Evolutionary conservation across 2,329 filamentous ascomycete genomes (phyloP).

Genomic region (Aureobasidium sp.): DNA sequence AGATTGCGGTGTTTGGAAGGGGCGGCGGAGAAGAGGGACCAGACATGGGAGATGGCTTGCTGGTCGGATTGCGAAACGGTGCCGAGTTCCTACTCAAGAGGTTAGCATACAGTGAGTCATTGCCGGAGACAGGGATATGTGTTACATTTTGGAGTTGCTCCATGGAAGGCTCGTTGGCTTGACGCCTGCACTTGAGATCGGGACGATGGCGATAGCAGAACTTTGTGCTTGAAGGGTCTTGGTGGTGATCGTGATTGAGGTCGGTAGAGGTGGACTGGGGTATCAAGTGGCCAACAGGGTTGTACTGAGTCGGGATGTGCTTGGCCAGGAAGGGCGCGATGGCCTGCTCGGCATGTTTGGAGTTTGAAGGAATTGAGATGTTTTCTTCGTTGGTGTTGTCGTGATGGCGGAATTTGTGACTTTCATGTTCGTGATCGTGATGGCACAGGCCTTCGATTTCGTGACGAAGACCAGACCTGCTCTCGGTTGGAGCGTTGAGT

Average conservation of each 20-base stretch:
- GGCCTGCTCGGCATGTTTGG: conserved; percentile 64
- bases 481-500: neutral
- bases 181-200: conserved; percentile 85
- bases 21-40: conserved; percentile 94
- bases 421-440: conserved; percentile 27
- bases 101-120: neutral
- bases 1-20: conserved; percentile 89
- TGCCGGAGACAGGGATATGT: neutral
- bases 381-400: conserved; percentile 21
- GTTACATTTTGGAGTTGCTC: conserved; percentile 77
- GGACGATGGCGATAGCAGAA: conserved; percentile 95
- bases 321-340: conserved; percentile 82
- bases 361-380: conserved; percentile 35
- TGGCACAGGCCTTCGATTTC: conserved; percentile 21
- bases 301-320: conserved; percentile 85
- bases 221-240: conserved; percentile 49
- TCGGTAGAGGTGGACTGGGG: conserved; percentile 16
- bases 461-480: conserved; percentile 1
- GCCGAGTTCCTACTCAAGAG: conserved; percentile 59
- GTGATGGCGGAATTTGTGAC: conserved; percentile 14
- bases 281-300: conserved; percentile 53
- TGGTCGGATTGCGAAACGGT: conserved; percentile 76
- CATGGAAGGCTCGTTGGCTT: conserved; percentile 94
- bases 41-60: conserved; percentile 93
- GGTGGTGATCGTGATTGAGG: conserved; percentile 20